Evolutionary conservation across 331 rosid species (phyloP).

Genomic region (Dryas integrifolia): DNA sequence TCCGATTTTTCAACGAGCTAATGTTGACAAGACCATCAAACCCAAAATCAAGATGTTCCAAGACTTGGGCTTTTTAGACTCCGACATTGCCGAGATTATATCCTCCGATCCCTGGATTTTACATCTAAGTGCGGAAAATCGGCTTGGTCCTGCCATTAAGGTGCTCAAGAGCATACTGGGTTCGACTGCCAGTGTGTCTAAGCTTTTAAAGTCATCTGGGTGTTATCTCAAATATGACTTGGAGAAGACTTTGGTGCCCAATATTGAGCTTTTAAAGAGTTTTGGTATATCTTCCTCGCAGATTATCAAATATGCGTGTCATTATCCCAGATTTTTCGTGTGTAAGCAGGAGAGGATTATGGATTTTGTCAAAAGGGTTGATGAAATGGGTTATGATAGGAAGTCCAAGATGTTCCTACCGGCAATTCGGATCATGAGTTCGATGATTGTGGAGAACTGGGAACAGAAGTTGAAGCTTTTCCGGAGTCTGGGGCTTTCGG

Average conservation of each 20-base stretch:
- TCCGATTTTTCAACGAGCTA: conserved; percentile 25
- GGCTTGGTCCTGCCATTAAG: conserved; percentile 20
- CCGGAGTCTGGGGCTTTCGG: conserved; percentile 27
- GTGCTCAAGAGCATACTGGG: conserved; percentile 33
- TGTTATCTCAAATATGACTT: conserved; percentile 29
- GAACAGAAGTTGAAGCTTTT: conserved; percentile 34
- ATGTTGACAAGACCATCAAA: conserved; percentile 20
- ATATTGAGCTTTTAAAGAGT: conserved; percentile 27
- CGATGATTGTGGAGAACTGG: conserved; percentile 35
- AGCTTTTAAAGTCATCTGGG: conserved; percentile 23
- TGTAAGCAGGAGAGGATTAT: conserved; percentile 27
- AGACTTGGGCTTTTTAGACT: conserved; percentile 28
- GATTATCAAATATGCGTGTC: conserved; percentile 15
- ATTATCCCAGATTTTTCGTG: conserved; percentile 28
- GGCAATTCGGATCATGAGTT: conserved; percentile 35
- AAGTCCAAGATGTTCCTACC: conserved; percentile 29
- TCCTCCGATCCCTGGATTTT: conserved; percentile 34
- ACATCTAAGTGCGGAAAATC: conserved; percentile 5
- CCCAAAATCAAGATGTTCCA: conserved; percentile 41
- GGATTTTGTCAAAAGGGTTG: conserved; percentile 25
- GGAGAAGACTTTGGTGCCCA: conserved; percentile 34
- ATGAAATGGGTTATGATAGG: conserved; percentile 34
- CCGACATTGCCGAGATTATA: conserved; percentile 34
- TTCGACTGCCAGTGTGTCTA: conserved; percentile 21
- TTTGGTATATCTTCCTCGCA: conserved; percentile 23